Base-by-base conservation (phyloP, 176 grass and related monocot species). In the Phoenix roebelenii region DNA sequence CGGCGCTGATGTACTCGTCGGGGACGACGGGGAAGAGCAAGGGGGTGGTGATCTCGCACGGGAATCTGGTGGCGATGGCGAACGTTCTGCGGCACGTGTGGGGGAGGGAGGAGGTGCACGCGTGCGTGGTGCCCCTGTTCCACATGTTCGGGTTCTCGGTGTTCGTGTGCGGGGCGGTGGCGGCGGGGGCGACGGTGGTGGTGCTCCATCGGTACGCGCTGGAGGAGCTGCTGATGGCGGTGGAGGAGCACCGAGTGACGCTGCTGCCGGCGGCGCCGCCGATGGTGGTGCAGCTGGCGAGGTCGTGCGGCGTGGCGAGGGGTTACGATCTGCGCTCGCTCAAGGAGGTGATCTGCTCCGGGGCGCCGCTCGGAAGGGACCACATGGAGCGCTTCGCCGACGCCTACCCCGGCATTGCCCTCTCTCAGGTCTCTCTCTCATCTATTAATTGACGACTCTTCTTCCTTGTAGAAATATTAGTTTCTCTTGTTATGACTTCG, bases 21-120 rank as follows among this genome's bases (percentile, higher is more conserved):
- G 83, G 83, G 39, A 86, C 83, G 15, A 86, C 83, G 30, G 83
- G 83, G 55, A 14, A 64, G 77, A 86, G 83, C 68, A 86, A 86
- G 57, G 77, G 83, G 3, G 77, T 86, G 20, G 74, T 86, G 16
- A 63, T 15, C 68, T 77, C 83, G 1, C 78, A 86, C 57, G 50
- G 65, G 5, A 86, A 86, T 60, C 28, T 49, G 2, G 52, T 80
- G 16, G 72, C 78, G 30, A 71, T 57, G 58, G 28, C 74, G 3
- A 26, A 22, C 52, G 25, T 58, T 39, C 64, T 86, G 5, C 56
- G 66, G 26, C 50, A 32, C 23, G 22, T 58, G 54, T 74, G 73
- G 83, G 25, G 16, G 4, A 51, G 51, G 44, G 53, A 35, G 68
- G 74, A 86, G 17, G 73, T 77, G 69, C 74, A 77, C 65, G 78